Evolutionary conservation across 2,329 filamentous ascomycete species (phyloP).

Genomic region (Chalaropsis thielavioides): DNA sequence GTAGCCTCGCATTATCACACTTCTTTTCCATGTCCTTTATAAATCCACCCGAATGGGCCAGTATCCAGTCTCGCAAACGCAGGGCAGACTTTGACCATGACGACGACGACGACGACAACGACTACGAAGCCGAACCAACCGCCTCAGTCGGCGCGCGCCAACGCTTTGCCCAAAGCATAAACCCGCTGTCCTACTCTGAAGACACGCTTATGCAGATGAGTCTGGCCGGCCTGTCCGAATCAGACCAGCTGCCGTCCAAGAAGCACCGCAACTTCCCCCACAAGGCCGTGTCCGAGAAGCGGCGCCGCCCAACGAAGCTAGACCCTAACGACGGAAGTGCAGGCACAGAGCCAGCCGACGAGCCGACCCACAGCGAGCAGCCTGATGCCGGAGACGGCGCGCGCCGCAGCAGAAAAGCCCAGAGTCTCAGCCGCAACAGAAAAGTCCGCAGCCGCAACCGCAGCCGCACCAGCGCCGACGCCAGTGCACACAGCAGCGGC

Average conservation of each 20-base stretch:
- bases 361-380: neutral
- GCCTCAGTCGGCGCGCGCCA: slow-evolving; percentile 6
- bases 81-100: slow-evolving; percentile 1
- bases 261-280: slow-evolving; percentile 33
- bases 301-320: neutral
- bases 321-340: neutral
- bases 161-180: slow-evolving; percentile 25
- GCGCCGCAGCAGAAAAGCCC: neutral
- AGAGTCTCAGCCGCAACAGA: neutral
- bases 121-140: neutral
- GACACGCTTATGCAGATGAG: slow-evolving; percentile 34
- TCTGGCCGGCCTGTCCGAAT: slow-evolving; percentile 33
- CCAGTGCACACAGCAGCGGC: neutral
- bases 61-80: slow-evolving; percentile 10
- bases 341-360: neutral
- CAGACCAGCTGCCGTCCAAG: slow-evolving; percentile 30
- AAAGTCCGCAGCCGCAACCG: neutral
- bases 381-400: neutral
- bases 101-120: slow-evolving; percentile 2
- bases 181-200: slow-evolving; percentile 37
- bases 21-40: slow-evolving; percentile 5
- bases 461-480: neutral
- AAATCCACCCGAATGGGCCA: slow-evolving; percentile 13
- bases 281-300: slow-evolving; percentile 19
- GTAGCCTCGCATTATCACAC: neutral